Evolutionary conservation across 805 yeast genomes (phyloP).

Genomic region (Hanseniaspora guilliermondii): DNA sequence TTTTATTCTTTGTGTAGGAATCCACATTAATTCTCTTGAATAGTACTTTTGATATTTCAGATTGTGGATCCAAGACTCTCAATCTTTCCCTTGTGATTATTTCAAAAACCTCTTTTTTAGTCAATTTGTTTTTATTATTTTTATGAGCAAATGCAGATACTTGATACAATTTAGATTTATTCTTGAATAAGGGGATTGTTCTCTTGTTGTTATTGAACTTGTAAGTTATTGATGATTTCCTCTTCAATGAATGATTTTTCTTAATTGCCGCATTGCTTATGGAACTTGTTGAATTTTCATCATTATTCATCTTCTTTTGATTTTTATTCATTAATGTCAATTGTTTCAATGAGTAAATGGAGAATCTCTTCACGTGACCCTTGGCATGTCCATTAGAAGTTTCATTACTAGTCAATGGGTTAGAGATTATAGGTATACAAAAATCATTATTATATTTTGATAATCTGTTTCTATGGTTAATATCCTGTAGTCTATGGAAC

Average conservation of each 20-base stretch:
- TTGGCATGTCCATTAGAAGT: background rate
- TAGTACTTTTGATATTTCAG: background rate
- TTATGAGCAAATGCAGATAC: background rate
- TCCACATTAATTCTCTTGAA: background rate
- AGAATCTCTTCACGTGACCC: background rate
- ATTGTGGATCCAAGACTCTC: background rate
- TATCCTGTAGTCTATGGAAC: slow-evolving; percentile 16
- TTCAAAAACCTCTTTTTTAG: background rate
- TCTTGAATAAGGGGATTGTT: slow-evolving; percentile 8
- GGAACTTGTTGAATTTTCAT: background rate
- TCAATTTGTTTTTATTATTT: background rate
- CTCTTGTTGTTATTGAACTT: background rate
- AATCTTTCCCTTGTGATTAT: background rate
- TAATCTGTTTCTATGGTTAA: slow-evolving; percentile 15
- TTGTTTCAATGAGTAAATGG: background rate
- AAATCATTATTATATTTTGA: slow-evolving; percentile 7
- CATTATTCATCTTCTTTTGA: background rate
- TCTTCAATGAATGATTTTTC: background rate
- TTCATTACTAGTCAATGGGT: background rate
- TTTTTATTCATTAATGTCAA: background rate
- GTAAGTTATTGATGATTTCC: slow-evolving; percentile 4
- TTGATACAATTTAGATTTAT: background rate
- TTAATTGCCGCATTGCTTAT: background rate
- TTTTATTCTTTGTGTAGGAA: background rate
- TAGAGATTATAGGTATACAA: background rate